Conservation (phyloP, 2,329 filamentous ascomycete genomes). For the Alternaria triticimaculans region DNA sequence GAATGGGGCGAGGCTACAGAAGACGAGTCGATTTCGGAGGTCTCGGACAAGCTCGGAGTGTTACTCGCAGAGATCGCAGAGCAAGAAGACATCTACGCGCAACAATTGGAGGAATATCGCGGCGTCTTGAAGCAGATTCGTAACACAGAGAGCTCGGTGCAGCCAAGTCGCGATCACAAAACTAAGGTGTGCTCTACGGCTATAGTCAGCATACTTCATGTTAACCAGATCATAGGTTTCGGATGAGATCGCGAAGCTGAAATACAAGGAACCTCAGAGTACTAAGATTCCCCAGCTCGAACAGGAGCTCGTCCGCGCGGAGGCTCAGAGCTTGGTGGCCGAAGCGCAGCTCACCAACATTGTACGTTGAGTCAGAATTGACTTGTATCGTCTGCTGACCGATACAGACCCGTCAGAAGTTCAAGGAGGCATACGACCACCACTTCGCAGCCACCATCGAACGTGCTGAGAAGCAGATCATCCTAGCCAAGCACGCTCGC, state of each 20-base stretch:
- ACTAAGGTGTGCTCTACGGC: slow-evolving; percentile 61
- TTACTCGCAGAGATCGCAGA: slow-evolving; percentile 91
- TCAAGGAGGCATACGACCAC: slow-evolving; percentile 91
- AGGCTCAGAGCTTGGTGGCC: slow-evolving; percentile 94
- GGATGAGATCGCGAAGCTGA: slow-evolving; percentile 90
- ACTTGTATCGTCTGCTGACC: slow-evolving; percentile 19
- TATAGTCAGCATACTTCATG: background rate
- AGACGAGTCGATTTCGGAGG: slow-evolving; percentile 85
- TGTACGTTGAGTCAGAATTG: slow-evolving; percentile 53
- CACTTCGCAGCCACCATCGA: slow-evolving; percentile 93
- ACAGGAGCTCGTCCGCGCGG: slow-evolving; percentile 93
- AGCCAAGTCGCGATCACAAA: slow-evolving; percentile 88
- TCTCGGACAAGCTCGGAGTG: slow-evolving; percentile 95
- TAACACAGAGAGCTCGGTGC: slow-evolving; percentile 94
- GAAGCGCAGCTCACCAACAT: slow-evolving; percentile 97
- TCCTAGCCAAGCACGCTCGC: slow-evolving; percentile 88
- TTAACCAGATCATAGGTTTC: slow-evolving; percentile 62
- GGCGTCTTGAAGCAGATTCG: slow-evolving; percentile 86
- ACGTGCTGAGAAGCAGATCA: slow-evolving; percentile 94
- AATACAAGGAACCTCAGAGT: slow-evolving; percentile 89
- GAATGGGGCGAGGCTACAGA: slow-evolving; percentile 95
- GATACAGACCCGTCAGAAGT: slow-evolving; percentile 83
- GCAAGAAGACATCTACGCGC: slow-evolving; percentile 88
- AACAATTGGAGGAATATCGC: slow-evolving; percentile 85
- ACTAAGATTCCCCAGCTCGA: slow-evolving; percentile 82